Evolutionary conservation across 257 asterid genomes (phyloP), one percentile per base, ranked within the genome.

Genomic region (Solanum sitiens): DNA sequence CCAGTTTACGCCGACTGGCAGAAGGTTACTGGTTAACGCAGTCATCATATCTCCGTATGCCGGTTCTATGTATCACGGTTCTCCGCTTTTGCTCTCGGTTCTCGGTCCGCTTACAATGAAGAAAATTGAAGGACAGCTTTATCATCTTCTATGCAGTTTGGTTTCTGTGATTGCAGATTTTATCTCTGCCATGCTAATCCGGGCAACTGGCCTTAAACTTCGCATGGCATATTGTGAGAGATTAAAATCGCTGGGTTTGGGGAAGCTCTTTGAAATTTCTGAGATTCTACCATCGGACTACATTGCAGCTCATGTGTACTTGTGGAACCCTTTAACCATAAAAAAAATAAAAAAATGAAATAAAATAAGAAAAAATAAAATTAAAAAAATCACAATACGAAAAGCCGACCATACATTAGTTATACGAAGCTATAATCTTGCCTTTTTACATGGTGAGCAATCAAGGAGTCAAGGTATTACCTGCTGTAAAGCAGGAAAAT

Each of bases 41-140:
- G 90, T 88, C 91, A 47, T 93, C 96, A 88, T 95, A 91, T 95
- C 99, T 76, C 99, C 99, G 18, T 95, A 97, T 92, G 93, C 98
- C 30, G 99, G 99, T 89, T 97, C 99, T 5, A 95, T 95, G 99
- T 97, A 93, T 91, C 99, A 95, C 83, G 99, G 99, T 88, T 97
- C 99, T 63, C 99, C 99, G 25, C 89, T 97, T 40, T 88, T 96
- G 91, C 96, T 97, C 70, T 90, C 96, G 15, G 59, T 92, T 86
- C 94, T 97, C 20, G 99, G 99, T 8, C 99, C 99, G 42, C 96
- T 97, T 70, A 92, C 98, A 13, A 92, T 90, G 44, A 92, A 89
- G n/a, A n/a, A n/a, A n/a, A n/a, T n/a, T n/a, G n/a, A n/a, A n/a
- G n/a, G n/a, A n/a, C n/a, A n/a, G n/a, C n/a, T n/a, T n/a, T n/a